Base-by-base conservation (phyloP, 176 grass and related monocot species). In the Saccharum spontaneum region DNA sequence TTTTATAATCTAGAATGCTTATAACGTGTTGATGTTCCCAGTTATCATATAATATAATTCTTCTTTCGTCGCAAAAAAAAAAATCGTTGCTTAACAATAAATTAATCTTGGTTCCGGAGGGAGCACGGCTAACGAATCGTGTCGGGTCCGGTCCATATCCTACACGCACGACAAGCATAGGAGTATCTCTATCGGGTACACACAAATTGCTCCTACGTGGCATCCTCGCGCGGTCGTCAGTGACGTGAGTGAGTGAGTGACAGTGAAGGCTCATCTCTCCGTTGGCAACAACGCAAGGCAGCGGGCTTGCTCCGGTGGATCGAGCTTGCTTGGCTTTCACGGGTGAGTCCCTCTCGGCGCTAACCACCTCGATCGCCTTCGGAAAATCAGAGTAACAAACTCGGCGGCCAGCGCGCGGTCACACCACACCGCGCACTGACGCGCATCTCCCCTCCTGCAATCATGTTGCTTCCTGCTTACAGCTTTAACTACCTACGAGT, bases 401-500 rank as follows among this genome's bases (percentile, higher is more conserved):
- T 63, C 41, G n/a, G 41, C 41, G 18, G 31, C 73, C 73, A 49
- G n/a, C n/a, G n/a, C n/a, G 46, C 45, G 63, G 71, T 71, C 57
- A 67, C 64, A 64, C 73, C 80, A 17, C 67, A 79, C 37, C 64
- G 3, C 79, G 40, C 63, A 64, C 26, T 50, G 45, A 4, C 11
- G 39, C 39, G 39, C 39, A 41, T 43, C 41, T 0, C 11, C 0
- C 4, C 37, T 46, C 44, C 13, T 9, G 55, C 76, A 84, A 91
- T 91, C 85, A 91, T 71, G 81, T 84, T 84, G 85, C 85, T 91
- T 91, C 85, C 81, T 45, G 26, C 76, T 71, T 71, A 91, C 81
- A 84, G 89, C 70, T 91, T 91, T 91, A 91, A 91, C 85, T 76
- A 87, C 84, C 88, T 90, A 15, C 71, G 43, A 64, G 65, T n/a